phyloP scores from a whole-genome alignment of 2,329 filamentous ascomycete species.

The Alternaria sp. region DNA sequence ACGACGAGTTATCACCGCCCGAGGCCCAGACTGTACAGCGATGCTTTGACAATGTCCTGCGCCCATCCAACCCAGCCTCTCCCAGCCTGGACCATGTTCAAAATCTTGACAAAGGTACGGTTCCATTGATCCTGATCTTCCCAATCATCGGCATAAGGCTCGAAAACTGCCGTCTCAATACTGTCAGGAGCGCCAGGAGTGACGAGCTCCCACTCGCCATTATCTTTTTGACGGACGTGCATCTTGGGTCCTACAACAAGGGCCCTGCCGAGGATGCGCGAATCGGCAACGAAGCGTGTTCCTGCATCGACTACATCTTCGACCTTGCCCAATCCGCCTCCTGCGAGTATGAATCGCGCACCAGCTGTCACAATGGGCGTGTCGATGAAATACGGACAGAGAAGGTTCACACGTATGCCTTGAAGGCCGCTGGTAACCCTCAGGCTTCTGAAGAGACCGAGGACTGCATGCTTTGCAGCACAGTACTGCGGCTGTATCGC shows the following conservation, averaged over 20 bases:
- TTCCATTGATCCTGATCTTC: slow-evolving; percentile 65
- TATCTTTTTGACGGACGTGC: slow-evolving; percentile 54
- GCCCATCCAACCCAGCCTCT: slow-evolving; percentile 65
- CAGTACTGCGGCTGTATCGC: slow-evolving; percentile 62
- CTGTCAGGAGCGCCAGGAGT: slow-evolving; percentile 37
- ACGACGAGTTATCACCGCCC: slow-evolving; percentile 7
- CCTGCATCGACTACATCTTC: slow-evolving; percentile 71
- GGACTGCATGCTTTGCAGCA: slow-evolving; percentile 70
- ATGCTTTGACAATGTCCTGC: slow-evolving; percentile 49
- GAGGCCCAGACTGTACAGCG: slow-evolving; percentile 37
- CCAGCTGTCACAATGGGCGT: slow-evolving; percentile 64
- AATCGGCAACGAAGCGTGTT: slow-evolving; percentile 68
- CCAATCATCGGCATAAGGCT: slow-evolving; percentile 68
- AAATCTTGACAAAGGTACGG: slow-evolving; percentile 60
- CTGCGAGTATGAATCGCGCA: slow-evolving; percentile 64
- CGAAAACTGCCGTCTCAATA: slow-evolving; percentile 63
- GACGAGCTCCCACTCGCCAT: slow-evolving; percentile 42
- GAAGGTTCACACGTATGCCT: slow-evolving; percentile 69
- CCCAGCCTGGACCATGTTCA: slow-evolving; percentile 61
- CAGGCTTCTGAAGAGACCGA: slow-evolving; percentile 69
- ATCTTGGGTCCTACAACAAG: slow-evolving; percentile 67
- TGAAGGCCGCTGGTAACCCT: slow-evolving; percentile 58
- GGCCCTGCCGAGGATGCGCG: slow-evolving; percentile 63
- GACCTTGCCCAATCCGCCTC: slow-evolving; percentile 61
- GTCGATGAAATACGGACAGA: slow-evolving; percentile 73